Percentiles rank a stretch among this genome's conserved stretches.
phyloP scores from a whole-genome alignment of 495 filamentous ascomycete species.

The Xylaria venustula region DNA sequence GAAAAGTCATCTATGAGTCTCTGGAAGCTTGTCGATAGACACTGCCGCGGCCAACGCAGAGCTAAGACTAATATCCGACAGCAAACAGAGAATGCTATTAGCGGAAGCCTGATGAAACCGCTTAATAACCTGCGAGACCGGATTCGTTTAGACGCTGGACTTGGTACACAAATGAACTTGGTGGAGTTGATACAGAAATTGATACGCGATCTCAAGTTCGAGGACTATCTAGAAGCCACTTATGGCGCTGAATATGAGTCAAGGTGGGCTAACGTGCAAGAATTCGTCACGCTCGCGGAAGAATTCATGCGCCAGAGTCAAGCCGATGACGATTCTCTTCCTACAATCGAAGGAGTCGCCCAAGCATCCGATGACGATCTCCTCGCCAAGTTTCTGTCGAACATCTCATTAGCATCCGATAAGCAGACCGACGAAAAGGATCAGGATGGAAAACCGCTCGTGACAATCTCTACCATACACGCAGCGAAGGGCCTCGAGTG shows the following conservation, averaged over 20 bases:
- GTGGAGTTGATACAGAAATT: conserved; percentile 73
- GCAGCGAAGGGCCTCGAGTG: conserved; percentile 96
- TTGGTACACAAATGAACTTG: conserved; percentile 45
- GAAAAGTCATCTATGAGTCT: conserved; percentile 67
- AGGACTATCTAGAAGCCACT: conserved; percentile 65
- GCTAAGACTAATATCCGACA: conserved; percentile 68
- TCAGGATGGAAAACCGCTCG: conserved; percentile 57
- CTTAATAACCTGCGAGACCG: conserved; percentile 61
- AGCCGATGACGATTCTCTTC: conserved; percentile 65
- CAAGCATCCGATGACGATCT: conserved; percentile 68
- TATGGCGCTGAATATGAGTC: conserved; percentile 76
- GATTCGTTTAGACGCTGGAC: conserved; percentile 44
- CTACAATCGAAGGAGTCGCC: conserved; percentile 70
- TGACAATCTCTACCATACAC: conserved; percentile 96
- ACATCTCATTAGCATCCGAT: conserved; percentile 83
- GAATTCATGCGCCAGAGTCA: conserved; percentile 59
- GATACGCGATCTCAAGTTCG: conserved; percentile 69
- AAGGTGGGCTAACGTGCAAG: conserved; percentile 89
- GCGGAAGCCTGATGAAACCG: conserved; percentile 47
- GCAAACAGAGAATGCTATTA: conserved; percentile 58
- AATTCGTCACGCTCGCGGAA: conserved; percentile 74
- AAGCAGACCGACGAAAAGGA: conserved; percentile 59
- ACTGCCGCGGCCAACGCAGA: conserved; percentile 66
- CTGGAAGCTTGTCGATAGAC: conserved; percentile 69
- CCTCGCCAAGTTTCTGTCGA: conserved; percentile 81